These are phyloP conservation scores for Fraxinus sp. DNA, from an alignment of 305 asterid genomes.

Conservation along the genomic window DNA sequence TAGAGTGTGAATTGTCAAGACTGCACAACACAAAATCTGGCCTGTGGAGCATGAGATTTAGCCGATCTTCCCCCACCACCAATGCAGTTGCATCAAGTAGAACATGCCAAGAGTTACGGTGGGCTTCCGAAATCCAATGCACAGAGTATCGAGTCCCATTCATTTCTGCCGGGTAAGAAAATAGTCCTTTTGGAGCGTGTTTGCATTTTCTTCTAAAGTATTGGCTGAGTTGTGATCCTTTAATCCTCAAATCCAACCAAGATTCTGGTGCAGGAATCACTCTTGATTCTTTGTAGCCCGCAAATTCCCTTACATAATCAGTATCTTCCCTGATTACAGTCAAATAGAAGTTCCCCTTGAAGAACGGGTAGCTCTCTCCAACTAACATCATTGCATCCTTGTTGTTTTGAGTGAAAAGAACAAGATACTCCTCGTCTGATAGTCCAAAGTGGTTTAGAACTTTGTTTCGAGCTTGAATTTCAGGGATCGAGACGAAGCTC, in stretches of 20 bases:
- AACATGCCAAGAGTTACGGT: constrained; percentile 72
- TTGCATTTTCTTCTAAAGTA: constrained; percentile 69
- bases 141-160: constrained; percentile 50
- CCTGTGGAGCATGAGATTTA: constrained; percentile 63
- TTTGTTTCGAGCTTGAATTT: constrained; percentile 70
- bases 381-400: constrained; percentile 80
- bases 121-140: constrained; percentile 86
- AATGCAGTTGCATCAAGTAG: constrained; percentile 60
- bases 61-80: constrained; percentile 54
- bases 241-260: constrained; percentile 74
- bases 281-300: constrained; percentile 57
- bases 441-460: constrained; percentile 65
- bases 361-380: constrained; percentile 75
- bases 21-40: constrained; percentile 68
- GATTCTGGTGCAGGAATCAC: constrained; percentile 65
- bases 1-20: constrained; percentile 38
- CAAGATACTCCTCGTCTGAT: constrained; percentile 67
- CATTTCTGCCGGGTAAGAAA: constrained; percentile 54
- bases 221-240: constrained; percentile 74
- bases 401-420: constrained; percentile 56
- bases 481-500: constrained; percentile 68
- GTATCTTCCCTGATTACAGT: constrained; percentile 48
- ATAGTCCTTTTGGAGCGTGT: constrained; percentile 59
- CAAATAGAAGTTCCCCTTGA: constrained; percentile 59
- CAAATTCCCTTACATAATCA: constrained; percentile 59